Conservation (phyloP, 495 filamentous ascomycete species). For the Aspergillus conjunctus region DNA sequence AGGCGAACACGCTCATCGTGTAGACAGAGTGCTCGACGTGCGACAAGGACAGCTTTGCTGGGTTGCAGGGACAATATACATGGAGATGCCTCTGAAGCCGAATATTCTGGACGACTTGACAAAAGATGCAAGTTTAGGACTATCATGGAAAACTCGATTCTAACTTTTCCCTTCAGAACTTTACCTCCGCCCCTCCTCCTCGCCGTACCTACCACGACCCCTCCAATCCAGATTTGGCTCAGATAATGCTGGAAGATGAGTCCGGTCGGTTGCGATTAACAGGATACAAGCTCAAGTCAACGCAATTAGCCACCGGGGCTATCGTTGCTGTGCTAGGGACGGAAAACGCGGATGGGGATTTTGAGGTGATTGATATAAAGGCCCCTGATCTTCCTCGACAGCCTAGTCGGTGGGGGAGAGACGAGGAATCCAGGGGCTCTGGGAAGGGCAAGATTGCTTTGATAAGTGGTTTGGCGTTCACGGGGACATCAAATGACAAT, state of each 20-base stretch:
- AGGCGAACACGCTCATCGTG: constrained; percentile 70
- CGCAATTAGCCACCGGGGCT: constrained; percentile 84
- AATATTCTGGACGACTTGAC: constrained; percentile 95
- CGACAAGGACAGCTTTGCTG: constrained; percentile 95
- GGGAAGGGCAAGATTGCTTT: constrained; percentile 74
- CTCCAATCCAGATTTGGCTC: constrained; percentile 47
- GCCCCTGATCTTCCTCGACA: constrained; percentile 84
- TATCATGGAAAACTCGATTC: neutral
- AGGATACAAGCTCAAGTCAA: constrained; percentile 62
- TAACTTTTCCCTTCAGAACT: constrained; percentile 58
- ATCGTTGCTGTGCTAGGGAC: constrained; percentile 91
- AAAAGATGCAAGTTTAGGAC: constrained; percentile 68
- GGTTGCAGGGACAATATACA: constrained; percentile 92
- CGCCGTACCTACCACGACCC: constrained; percentile 70
- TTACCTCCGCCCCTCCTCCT: constrained; percentile 80
- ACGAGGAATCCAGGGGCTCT: constrained; percentile 48
- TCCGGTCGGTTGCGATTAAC: constrained; percentile 85
- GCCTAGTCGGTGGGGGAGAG: constrained; percentile 71
- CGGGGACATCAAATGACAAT: constrained; percentile 68
- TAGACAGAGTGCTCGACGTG: constrained; percentile 90
- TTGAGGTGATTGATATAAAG: constrained; percentile 87
- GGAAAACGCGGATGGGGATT: constrained; percentile 87
- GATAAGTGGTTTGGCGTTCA: constrained; percentile 84
- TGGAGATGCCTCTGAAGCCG: constrained; percentile 96
- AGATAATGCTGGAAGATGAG: constrained; percentile 92